phyloP scores from a whole-genome alignment of 495 filamentous ascomycete genomes.

The Daldinia grandis region DNA sequence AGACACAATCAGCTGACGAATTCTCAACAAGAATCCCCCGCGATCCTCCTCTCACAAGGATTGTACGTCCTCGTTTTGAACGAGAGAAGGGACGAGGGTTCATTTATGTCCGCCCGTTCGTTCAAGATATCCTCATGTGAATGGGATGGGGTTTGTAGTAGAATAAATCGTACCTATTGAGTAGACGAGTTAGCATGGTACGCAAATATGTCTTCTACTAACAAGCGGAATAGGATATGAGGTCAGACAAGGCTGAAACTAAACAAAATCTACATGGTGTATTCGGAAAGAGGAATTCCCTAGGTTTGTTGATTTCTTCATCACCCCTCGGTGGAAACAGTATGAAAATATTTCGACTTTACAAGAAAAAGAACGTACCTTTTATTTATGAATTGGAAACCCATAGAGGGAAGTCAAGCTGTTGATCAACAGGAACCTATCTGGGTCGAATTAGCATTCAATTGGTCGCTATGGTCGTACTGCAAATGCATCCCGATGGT shows the following conservation, averaged over 20 bases:
- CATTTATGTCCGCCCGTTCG: constrained; percentile 98
- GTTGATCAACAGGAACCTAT: constrained; percentile 6
- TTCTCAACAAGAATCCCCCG: constrained; percentile 93
- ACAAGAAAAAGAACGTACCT: constrained; percentile 36
- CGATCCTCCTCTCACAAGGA: constrained; percentile 73
- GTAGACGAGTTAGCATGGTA: constrained; percentile 50
- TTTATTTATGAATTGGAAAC: constrained; percentile 15
- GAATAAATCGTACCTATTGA: constrained; percentile 63
- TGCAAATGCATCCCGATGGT: constrained; percentile 4
- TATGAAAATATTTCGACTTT: constrained; percentile 3
- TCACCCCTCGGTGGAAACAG: constrained; percentile 69
- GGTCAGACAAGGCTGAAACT: constrained; percentile 99
- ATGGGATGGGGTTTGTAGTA: constrained; percentile 27
- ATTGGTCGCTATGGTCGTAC: background rate
- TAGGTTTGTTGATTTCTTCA: constrained; percentile 76
- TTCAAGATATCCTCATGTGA: constrained; percentile 91
- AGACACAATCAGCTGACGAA: constrained; percentile 87
- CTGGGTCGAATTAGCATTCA: constrained; percentile 8
- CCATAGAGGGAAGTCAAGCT: background rate
- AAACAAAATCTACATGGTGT: constrained; percentile 84
- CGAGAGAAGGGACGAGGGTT: constrained; percentile 69
- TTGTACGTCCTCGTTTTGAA: constrained; percentile 84
- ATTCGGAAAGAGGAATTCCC: constrained; percentile 98
- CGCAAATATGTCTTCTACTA: constrained; percentile 39
- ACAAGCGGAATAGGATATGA: constrained; percentile 39